Percentiles rank a stretch among this genome's conserved stretches.
Conservation (phyloP, 1,284 basidiomycete genomes). For the Leccinum subrobustum region DNA sequence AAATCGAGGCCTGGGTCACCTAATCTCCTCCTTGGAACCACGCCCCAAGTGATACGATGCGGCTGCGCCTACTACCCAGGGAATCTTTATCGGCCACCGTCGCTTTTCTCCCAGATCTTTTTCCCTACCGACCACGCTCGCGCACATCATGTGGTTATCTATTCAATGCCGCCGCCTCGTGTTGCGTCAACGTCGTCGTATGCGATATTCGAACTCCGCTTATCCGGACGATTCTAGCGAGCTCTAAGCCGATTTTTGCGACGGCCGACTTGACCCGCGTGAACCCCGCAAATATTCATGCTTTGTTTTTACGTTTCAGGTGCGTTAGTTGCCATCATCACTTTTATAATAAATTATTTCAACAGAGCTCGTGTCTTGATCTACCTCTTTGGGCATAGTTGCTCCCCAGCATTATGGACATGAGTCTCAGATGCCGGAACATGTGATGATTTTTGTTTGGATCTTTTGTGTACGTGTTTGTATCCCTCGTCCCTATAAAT, state of each 20-base stretch:
- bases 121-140: not conserved
- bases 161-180: not conserved
- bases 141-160: not conserved
- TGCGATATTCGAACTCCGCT: conserved; percentile 19
- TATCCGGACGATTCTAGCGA: not conserved
- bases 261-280: conserved; percentile 8
- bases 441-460: conserved; percentile 4
- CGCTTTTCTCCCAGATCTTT: not conserved
- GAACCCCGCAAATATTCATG: not conserved
- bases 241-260: not conserved
- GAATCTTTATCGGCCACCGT: not conserved
- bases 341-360: not conserved
- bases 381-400: not conserved
- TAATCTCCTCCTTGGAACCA: not conserved
- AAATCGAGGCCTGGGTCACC: not conserved
- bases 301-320: not conserved
- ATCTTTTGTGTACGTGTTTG: conserved; percentile 27
- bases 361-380: not conserved
- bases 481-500: conserved; percentile 25
- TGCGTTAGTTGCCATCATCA: conserved; percentile 8
- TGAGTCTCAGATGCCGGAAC: not conserved
- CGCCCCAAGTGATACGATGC: not conserved
- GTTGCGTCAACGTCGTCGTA: not conserved
- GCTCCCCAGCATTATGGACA: not conserved
- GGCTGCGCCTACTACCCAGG: not conserved